A percentile compares a stretch with the other conserved stretches of the same genome.
Evolutionary conservation across 345 rosid species (phyloP).

Genomic region (Rubroshorea leprosula): DNA sequence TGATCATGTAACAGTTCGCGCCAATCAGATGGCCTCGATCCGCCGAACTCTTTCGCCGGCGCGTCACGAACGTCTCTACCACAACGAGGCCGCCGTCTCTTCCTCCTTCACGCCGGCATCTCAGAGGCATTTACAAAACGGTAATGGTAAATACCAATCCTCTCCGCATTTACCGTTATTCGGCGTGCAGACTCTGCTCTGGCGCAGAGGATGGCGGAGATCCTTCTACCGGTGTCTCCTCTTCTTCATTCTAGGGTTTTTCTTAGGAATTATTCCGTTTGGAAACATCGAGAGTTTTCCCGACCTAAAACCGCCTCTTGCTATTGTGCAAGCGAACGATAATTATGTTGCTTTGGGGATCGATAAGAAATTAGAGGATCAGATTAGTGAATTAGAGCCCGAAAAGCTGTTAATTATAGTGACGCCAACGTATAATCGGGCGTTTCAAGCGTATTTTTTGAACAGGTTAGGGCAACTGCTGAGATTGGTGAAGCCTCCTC

Average conservation of each 20-base stretch:
- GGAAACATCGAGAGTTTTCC: conserved; percentile 44
- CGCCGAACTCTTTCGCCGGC: conserved; percentile 89
- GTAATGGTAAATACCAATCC: conserved; percentile 35
- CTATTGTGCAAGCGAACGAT: conserved; percentile 36
- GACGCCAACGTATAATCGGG: conserved; percentile 81
- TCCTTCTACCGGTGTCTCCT: conserved; percentile 53
- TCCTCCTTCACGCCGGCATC: conserved; percentile 26
- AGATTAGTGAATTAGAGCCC: conserved; percentile 31
- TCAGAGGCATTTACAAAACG: conserved; percentile 31
- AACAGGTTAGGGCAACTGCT: conserved; percentile 71
- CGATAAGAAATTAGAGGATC: conserved; percentile 15
- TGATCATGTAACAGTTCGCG: conserved; percentile 22
- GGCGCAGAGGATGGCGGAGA: conserved; percentile 52
- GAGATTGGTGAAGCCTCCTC: conserved; percentile 69
- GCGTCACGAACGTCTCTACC: conserved; percentile 48
- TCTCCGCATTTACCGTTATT: conserved; percentile 24
- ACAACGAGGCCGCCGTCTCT: conserved; percentile 37
- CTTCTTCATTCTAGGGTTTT: conserved; percentile 59
- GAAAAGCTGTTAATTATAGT: conserved; percentile 73
- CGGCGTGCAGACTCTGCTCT: conserved; percentile 17
- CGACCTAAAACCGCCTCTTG: conserved; percentile 59
- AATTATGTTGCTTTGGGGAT: conserved; percentile 15
- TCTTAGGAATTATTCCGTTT: conserved; percentile 56
- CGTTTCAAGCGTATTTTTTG: conserved; percentile 67
- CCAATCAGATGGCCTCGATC: conserved; percentile 52